Percentiles rank a stretch among this genome's conserved stretches.
Conservation (phyloP, 305 asterid species). For the Solanum aculeatissimum region DNA sequence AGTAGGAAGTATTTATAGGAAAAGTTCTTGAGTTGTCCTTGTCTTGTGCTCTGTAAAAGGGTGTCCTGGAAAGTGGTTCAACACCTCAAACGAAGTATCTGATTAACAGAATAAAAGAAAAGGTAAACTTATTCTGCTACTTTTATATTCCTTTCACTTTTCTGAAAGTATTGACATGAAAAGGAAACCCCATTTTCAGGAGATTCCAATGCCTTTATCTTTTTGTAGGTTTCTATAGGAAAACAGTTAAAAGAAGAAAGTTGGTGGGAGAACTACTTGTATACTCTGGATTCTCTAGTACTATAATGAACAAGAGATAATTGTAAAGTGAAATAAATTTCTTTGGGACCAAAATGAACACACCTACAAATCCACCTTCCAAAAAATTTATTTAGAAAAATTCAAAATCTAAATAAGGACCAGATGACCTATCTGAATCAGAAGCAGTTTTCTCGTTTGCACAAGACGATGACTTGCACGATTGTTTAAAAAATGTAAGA, state of each 20-base stretch:
- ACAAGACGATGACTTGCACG: constrained; percentile 35
- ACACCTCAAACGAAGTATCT: background rate
- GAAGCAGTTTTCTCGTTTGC: constrained; percentile 33
- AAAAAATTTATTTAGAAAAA: constrained; percentile 45
- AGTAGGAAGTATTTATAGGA: constrained; percentile 7
- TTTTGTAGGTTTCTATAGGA: background rate
- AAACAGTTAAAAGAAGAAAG: background rate
- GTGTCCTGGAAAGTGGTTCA: constrained; percentile 7
- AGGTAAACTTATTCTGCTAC: background rate
- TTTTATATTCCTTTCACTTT: background rate
- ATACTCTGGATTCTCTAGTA: background rate
- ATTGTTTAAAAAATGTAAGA: constrained; percentile 37
- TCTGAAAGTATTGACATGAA: background rate
- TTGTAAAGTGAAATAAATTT: constrained; percentile 2
- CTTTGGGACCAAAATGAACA: constrained; percentile 19
- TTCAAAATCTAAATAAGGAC: constrained; percentile 78
- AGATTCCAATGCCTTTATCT: constrained; percentile 1
- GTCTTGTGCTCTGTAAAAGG: constrained; percentile 6
- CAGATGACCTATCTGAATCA: constrained; percentile 61
- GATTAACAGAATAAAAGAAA: background rate
- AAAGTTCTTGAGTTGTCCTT: constrained; percentile 10
- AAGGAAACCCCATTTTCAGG: constrained; percentile 9
- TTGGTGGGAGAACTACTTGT: background rate
- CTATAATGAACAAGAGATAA: background rate
- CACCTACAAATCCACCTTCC: constrained; percentile 1